Percentiles rank a stretch among this genome's conserved stretches.
Evolutionary conservation across 1,284 basidiomycete genomes (phyloP).

Genomic region (Moesziomyces parantarcticus): DNA sequence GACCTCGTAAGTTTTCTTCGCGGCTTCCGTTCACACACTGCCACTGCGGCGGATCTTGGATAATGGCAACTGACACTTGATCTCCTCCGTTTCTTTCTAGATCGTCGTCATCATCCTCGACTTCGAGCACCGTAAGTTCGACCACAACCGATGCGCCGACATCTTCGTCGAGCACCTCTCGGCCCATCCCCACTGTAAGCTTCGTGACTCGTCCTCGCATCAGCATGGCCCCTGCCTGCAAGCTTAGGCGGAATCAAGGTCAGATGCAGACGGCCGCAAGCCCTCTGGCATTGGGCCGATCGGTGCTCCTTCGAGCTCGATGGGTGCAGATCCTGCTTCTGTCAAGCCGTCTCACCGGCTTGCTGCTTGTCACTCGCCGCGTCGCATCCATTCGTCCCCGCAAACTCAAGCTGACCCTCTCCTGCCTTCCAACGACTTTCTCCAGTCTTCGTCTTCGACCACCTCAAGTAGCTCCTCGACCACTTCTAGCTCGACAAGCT

Average conservation of each 20-base stretch:
- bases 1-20: slow-evolving; percentile 11
- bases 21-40: no score
- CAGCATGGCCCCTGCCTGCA: slow-evolving; percentile 24
- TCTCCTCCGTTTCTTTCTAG: background rate
- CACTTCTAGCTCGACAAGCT: slow-evolving; percentile 12
- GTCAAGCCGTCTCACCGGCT: background rate
- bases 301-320: slow-evolving; percentile 1
- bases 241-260: slow-evolving; percentile 26
- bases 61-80: background rate
- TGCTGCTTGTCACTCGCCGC: background rate
- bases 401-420: background rate
- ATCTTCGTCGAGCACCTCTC: slow-evolving; percentile 26
- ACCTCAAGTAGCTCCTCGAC: slow-evolving; percentile 13
- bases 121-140: slow-evolving; percentile 47
- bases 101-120: slow-evolving; percentile 12
- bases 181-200: slow-evolving; percentile 35
- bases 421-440: background rate
- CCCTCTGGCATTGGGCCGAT: background rate
- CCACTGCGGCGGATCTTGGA: background rate
- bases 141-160: slow-evolving; percentile 15
- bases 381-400: background rate
- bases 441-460: slow-evolving; percentile 16
- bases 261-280: slow-evolving; percentile 16
- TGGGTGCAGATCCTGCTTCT: slow-evolving; percentile 6
- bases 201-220: slow-evolving; percentile 20